Conservation (phyloP, 225 moss, liverwort and hornwort species). For the Bryoerythrophyllum caledonicum region DNA sequence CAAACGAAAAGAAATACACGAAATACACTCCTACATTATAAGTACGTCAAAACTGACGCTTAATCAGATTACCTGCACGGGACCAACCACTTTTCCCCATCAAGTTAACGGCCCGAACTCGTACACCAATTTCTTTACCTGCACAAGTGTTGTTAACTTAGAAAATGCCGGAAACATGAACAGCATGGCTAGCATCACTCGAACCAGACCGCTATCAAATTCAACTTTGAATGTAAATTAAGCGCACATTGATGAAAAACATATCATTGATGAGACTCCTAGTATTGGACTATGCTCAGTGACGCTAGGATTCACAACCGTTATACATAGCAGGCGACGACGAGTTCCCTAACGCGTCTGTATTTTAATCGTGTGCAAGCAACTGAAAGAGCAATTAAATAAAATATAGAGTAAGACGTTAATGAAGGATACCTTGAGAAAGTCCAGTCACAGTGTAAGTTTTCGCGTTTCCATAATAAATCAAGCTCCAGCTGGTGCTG, state of each 20-base stretch:
- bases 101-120: conserved; percentile 46
- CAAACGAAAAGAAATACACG: conserved; percentile 2
- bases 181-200: conserved; percentile 8
- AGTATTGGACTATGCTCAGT: neutral
- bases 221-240: neutral
- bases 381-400: conserved; percentile 8
- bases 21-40: neutral
- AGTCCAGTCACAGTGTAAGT: conserved; percentile 37
- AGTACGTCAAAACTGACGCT: neutral
- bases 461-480: conserved; percentile 32
- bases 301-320: neutral
- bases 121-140: conserved; percentile 40
- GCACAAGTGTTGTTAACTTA: conserved; percentile 22
- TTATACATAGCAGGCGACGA: neutral
- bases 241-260: neutral
- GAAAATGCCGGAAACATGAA: conserved; percentile 4
- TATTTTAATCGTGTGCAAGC: neutral
- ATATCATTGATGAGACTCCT: neutral
- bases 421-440: conserved; percentile 34
- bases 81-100: conserved; percentile 54
- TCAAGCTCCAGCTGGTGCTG: conserved; percentile 32
- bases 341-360: neutral
- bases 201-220: neutral
- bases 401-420: neutral
- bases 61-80: conserved; percentile 34